Percentiles rank a stretch among this genome's conserved stretches.
These are phyloP conservation scores for Pneumocystis jirovecii DNA, from an alignment of 1,139 yeast species.

Conservation along the genomic window DNA sequence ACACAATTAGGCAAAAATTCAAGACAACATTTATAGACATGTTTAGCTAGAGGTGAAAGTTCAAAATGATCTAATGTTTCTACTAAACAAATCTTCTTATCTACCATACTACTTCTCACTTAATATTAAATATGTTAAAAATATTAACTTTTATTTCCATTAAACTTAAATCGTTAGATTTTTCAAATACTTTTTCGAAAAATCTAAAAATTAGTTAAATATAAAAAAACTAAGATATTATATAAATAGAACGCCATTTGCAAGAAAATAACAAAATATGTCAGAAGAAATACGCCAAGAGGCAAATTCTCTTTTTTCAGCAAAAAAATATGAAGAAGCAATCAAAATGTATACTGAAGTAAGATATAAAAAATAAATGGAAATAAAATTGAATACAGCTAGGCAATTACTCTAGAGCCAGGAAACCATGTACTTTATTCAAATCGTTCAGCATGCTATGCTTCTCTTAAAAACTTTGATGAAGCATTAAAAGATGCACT, in stretches of 20 bases:
- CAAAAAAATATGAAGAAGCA: conserved; percentile 70
- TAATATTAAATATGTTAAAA: neutral
- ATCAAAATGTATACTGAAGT: conserved; percentile 56
- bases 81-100: neutral
- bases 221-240: neutral
- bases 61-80: neutral
- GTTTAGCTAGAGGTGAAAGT: neutral
- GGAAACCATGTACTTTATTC: conserved; percentile 74
- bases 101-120: neutral
- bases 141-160: neutral
- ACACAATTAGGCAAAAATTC: neutral
- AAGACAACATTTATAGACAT: conserved; percentile 17
- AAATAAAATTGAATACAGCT: neutral
- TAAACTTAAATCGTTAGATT: neutral
- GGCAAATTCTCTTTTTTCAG: conserved; percentile 67
- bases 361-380: neutral
- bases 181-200: neutral
- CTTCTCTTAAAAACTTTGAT: conserved; percentile 58
- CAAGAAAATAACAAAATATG: neutral
- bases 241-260: neutral
- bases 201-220: neutral
- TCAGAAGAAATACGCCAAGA: neutral
- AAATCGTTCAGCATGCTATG: conserved; percentile 84
- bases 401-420: conserved; percentile 80
- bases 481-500: conserved; percentile 74